Percentiles rank a stretch among this genome's conserved stretches.
Conservation (phyloP, 163 green algal species). For the Scenedesmus sp. region DNA sequence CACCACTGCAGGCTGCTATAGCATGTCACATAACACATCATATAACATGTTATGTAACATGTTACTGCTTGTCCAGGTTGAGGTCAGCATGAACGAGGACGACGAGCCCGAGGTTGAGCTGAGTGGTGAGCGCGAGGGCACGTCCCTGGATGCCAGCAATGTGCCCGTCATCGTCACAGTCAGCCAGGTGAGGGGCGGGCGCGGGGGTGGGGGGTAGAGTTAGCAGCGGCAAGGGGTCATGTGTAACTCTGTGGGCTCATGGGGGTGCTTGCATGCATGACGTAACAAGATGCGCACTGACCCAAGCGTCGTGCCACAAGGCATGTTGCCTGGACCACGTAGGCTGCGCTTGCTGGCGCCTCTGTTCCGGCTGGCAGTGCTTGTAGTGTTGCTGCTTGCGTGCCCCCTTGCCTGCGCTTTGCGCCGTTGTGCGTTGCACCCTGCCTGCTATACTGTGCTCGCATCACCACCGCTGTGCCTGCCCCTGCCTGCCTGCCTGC, state of each 20-base stretch:
- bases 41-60: neutral
- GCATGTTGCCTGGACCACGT: too few relatives aligned
- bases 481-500: neutral
- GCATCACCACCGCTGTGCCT: too few relatives aligned
- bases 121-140: conserved; percentile 76
- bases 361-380: neutral
- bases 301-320: too few relatives aligned
- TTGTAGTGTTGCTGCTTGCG: neutral
- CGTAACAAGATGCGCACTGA: too few relatives aligned
- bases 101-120: conserved; percentile 89
- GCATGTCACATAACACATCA: neutral
- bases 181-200: conserved; percentile 59
- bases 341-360: neutral
- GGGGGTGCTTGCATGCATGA: neutral
- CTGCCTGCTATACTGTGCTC: too few relatives aligned
- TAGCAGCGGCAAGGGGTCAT: neutral
- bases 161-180: conserved; percentile 79
- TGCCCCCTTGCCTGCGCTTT: neutral
- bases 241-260: neutral
- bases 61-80: conserved; percentile 47
- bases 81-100: conserved; percentile 67
- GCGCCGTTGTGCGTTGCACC: neutral
- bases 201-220: neutral
- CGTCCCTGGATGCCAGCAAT: conserved; percentile 65
- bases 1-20: neutral